Percentiles rank a stretch among this genome's conserved stretches.
Conservation (phyloP, 2,329 filamentous ascomycete genomes). For the Pseudogymnoascus sp. region DNA sequence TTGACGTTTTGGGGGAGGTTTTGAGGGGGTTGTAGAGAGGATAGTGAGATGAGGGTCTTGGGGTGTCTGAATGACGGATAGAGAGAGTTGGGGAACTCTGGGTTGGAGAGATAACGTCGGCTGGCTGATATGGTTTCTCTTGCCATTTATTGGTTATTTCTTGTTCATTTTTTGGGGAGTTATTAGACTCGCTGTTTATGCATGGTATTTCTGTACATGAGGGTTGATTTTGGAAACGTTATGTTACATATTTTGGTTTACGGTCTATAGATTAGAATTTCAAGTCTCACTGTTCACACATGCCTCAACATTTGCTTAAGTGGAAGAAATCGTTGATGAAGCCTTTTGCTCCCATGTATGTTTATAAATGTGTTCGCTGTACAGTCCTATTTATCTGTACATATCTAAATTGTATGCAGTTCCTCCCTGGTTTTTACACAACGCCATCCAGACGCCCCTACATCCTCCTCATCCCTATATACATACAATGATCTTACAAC, state of each 20-base stretch:
- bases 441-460: neutral
- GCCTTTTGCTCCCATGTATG: neutral
- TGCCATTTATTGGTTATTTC: neutral
- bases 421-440: neutral
- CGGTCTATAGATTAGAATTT: neutral
- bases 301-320: neutral
- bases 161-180: neutral
- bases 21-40: neutral
- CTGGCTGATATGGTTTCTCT: neutral
- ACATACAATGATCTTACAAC: slow-evolving; percentile 7
- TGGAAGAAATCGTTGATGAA: neutral
- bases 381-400: neutral
- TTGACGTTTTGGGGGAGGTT: neutral
- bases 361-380: neutral
- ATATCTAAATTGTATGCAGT: neutral
- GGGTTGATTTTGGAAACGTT: neutral
- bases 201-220: neutral
- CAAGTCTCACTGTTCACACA: neutral
- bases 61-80: neutral
- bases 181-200: neutral
- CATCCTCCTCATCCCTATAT: neutral
- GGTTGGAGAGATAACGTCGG: neutral
- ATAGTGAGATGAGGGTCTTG: neutral
- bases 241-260: neutral
- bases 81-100: neutral